Evolutionary conservation across 2,329 filamentous ascomycete species (phyloP).

Genomic region (Aspergillus sp.): DNA sequence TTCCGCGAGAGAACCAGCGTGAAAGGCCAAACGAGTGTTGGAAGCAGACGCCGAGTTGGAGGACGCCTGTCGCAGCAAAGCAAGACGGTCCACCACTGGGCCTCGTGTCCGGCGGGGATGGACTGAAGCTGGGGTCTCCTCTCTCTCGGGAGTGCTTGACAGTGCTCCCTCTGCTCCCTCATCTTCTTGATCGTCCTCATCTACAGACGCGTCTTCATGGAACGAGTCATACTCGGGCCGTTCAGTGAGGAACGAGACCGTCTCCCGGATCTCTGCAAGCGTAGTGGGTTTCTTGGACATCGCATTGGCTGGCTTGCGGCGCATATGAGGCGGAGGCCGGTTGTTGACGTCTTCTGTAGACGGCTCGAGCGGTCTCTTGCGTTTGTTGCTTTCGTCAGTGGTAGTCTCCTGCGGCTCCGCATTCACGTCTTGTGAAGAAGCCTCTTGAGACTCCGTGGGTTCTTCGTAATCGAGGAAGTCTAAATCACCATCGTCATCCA

Average conservation of each 20-base stretch:
- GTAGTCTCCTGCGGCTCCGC: constrained; percentile 20
- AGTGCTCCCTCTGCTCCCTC: constrained; percentile 28
- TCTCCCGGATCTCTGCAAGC: constrained; percentile 77
- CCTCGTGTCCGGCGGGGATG: constrained; percentile 40
- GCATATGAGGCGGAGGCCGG: constrained; percentile 59
- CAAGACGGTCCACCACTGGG: constrained; percentile 45
- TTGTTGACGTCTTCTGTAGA: constrained; percentile 44
- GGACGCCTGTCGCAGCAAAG: constrained; percentile 45
- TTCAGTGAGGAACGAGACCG: constrained; percentile 79
- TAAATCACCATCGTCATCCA: constrained; percentile 59
- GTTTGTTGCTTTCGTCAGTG: constrained; percentile 29
- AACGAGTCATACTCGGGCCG: constrained; percentile 56
- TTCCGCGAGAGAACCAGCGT: constrained; percentile 19
- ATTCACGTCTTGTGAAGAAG: constrained; percentile 25
- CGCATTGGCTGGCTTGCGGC: constrained; percentile 57
- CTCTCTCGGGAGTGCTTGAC: constrained; percentile 11
- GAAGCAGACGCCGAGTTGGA: constrained; percentile 40
- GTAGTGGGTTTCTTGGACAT: constrained; percentile 67
- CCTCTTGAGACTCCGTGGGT: constrained; percentile 41
- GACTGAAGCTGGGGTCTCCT: constrained; percentile 26
- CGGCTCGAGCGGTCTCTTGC: constrained; percentile 42
- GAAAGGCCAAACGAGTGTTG: constrained; percentile 34
- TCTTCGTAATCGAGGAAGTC: constrained; percentile 62
- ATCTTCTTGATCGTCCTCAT: constrained; percentile 54
- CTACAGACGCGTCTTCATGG: constrained; percentile 51